phyloP scores from a whole-genome alignment of 345 rosid genomes.

The Acer campestre region DNA sequence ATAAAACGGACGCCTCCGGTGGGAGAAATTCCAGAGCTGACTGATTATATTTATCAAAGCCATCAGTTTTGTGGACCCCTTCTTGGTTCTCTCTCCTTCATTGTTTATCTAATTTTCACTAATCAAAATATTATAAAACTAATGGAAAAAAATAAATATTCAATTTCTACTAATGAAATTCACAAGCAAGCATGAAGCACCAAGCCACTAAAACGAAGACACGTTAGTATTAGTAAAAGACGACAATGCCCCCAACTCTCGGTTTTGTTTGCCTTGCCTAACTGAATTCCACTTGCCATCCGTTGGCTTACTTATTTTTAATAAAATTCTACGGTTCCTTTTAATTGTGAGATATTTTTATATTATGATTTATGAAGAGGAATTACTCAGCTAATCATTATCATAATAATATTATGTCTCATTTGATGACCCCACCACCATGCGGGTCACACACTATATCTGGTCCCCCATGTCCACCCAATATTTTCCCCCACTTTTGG shows the following conservation, averaged over 20 bases:
- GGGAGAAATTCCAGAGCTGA: background rate
- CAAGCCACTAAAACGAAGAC: background rate
- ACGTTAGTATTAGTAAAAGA: background rate
- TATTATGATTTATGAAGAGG: background rate
- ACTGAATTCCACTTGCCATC: conserved; percentile 24
- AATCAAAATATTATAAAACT: background rate
- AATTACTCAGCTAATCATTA: background rate
- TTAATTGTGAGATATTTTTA: conserved; percentile 1
- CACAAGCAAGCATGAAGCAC: background rate
- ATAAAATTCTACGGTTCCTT: background rate
- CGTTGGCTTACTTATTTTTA: background rate
- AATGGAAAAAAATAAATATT: background rate
- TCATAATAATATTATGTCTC: background rate
- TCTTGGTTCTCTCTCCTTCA: background rate
- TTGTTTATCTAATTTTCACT: background rate
- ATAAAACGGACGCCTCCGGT: background rate
- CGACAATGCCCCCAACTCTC: background rate
- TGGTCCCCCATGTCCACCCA: conserved; percentile 20
- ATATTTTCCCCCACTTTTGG: conserved; percentile 19
- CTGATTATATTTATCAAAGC: background rate
- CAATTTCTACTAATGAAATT: background rate
- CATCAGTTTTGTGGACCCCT: background rate
- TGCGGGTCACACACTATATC: background rate
- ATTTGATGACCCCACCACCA: conserved; percentile 17
- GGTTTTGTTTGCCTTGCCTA: conserved; percentile 5